These are phyloP conservation scores for Colletotrichum liriopes DNA, from an alignment of 2,329 filamentous ascomycete species.

Conservation along the genomic window DNA sequence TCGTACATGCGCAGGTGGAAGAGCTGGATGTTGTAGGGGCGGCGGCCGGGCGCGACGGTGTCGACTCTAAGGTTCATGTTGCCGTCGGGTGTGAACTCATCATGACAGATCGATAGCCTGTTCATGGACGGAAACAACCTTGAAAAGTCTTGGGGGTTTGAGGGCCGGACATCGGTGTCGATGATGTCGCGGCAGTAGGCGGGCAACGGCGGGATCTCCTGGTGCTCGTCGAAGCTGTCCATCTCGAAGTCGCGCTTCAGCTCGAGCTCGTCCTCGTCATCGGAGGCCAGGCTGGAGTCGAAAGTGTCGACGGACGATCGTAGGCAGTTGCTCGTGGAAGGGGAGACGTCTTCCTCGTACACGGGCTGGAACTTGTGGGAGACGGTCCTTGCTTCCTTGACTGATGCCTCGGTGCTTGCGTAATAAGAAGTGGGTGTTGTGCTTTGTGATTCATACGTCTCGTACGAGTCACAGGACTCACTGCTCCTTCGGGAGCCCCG, in stretches of 20 bases:
- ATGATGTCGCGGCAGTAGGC: slow-evolving; percentile 74
- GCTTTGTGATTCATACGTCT: slow-evolving; percentile 63
- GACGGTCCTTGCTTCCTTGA: slow-evolving; percentile 48
- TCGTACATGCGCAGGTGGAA: slow-evolving; percentile 98
- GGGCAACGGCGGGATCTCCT: slow-evolving; percentile 68
- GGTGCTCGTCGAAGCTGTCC: slow-evolving; percentile 49
- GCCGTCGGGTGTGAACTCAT: slow-evolving; percentile 90
- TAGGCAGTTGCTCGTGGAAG: slow-evolving; percentile 60
- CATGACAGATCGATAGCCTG: slow-evolving; percentile 87
- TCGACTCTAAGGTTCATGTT: slow-evolving; percentile 98
- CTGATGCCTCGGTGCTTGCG: slow-evolving; percentile 57
- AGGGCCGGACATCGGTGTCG: slow-evolving; percentile 78
- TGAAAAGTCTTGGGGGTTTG: slow-evolving; percentile 86
- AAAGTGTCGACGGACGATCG: slow-evolving; percentile 84
- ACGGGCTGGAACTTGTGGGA: slow-evolving; percentile 44
- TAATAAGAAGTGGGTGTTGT: slow-evolving; percentile 64
- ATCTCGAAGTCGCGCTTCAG: slow-evolving; percentile 54
- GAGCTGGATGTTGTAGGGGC: slow-evolving; percentile 80
- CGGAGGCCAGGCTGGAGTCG: slow-evolving; percentile 78
- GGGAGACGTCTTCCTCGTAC: slow-evolving; percentile 55
- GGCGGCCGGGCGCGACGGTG: slow-evolving; percentile 77
- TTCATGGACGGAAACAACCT: slow-evolving; percentile 89
- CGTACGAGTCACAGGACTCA: slow-evolving; percentile 58
- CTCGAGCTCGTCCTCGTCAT: slow-evolving; percentile 64
- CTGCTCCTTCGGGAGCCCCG: slow-evolving; percentile 59